Percentiles rank a stretch among this genome's conserved stretches.
phyloP scores from a whole-genome alignment of 1,284 basidiomycete genomes.

The Ceratobasidium sp. region DNA sequence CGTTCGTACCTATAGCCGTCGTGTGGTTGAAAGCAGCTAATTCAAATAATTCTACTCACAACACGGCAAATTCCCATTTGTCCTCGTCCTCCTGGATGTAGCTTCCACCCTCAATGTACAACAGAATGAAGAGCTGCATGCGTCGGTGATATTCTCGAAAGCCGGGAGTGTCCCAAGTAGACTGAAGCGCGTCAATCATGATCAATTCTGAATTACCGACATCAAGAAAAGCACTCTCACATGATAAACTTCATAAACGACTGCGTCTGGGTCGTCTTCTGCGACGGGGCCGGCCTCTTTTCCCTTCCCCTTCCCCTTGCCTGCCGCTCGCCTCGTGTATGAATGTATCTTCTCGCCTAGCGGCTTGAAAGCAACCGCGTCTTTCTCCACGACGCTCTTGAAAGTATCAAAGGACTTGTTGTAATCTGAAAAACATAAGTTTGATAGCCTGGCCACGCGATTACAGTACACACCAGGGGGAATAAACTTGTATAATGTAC shows the following conservation, averaged over 20 bases:
- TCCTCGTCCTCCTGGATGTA: conserved; percentile 93
- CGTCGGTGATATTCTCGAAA: conserved; percentile 93
- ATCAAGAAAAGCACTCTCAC: conserved; percentile 60
- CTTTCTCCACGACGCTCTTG: conserved; percentile 72
- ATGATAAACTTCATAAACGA: conserved; percentile 87
- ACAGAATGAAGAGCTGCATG: conserved; percentile 93
- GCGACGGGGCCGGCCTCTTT: conserved; percentile 57
- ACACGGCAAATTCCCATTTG: conserved; percentile 84
- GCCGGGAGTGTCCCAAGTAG: conserved; percentile 87
- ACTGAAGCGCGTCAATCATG: conserved; percentile 56
- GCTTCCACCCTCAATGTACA: conserved; percentile 95
- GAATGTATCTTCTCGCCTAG: conserved; percentile 78
- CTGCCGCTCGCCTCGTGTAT: conserved; percentile 68
- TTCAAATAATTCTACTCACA: conserved; percentile 64
- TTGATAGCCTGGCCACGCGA: neutral
- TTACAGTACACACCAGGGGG: conserved; percentile 66
- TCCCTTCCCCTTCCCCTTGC: conserved; percentile 64
- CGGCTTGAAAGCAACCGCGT: conserved; percentile 80
- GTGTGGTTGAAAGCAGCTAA: neutral
- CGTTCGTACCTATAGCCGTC: conserved; percentile 75
- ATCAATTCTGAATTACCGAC: neutral
- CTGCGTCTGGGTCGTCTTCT: conserved; percentile 66
- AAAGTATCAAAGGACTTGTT: conserved; percentile 74
- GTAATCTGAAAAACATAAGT: conserved; percentile 61
- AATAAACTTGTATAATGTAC: conserved; percentile 79